phyloP scores from a whole-genome alignment of 768 basidiomycete species.

The Polyporus arcularius region DNA sequence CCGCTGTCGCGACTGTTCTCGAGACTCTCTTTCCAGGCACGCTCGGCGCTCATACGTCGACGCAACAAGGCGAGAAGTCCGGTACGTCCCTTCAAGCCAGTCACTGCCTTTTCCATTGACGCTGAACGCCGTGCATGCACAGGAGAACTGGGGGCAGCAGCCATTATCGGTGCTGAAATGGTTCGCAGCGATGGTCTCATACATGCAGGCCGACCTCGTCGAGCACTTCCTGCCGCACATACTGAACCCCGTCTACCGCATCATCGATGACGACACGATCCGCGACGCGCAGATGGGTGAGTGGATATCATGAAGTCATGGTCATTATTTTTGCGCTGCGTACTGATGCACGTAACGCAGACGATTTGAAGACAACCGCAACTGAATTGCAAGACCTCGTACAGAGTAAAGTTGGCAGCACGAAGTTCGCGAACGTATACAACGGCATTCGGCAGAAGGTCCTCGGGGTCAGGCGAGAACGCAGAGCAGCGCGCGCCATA shows the following conservation, averaged over 20 bases:
- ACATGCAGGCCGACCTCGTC: conserved; percentile 59
- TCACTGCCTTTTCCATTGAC: not conserved
- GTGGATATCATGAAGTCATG: conserved; percentile 22
- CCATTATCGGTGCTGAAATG: conserved; percentile 81
- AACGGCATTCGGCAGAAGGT: conserved; percentile 77
- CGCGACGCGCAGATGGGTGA: conserved; percentile 77
- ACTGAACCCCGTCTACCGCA: conserved; percentile 81
- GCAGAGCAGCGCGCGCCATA: conserved; percentile 55
- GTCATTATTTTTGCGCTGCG: not conserved
- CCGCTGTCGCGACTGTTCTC: conserved; percentile 94
- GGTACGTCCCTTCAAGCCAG: conserved; percentile 37
- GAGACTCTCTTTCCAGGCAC: conserved; percentile 85
- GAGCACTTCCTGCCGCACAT: conserved; percentile 82
- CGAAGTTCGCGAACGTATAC: conserved; percentile 78
- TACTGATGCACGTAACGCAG: conserved; percentile 39
- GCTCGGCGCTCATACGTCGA: conserved; percentile 72
- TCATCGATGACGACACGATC: conserved; percentile 85
- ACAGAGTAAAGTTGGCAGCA: conserved; percentile 85
- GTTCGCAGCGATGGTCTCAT: conserved; percentile 89
- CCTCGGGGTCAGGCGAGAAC: conserved; percentile 64
- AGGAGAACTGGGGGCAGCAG: conserved; percentile 85
- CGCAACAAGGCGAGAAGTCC: conserved; percentile 50
- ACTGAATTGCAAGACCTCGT: conserved; percentile 86
- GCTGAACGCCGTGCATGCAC: conserved; percentile 8
- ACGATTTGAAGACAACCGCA: conserved; percentile 79